phyloP scores from a whole-genome alignment of 805 yeast species.

The Schwanniomyces pseudopolymorphus region DNA sequence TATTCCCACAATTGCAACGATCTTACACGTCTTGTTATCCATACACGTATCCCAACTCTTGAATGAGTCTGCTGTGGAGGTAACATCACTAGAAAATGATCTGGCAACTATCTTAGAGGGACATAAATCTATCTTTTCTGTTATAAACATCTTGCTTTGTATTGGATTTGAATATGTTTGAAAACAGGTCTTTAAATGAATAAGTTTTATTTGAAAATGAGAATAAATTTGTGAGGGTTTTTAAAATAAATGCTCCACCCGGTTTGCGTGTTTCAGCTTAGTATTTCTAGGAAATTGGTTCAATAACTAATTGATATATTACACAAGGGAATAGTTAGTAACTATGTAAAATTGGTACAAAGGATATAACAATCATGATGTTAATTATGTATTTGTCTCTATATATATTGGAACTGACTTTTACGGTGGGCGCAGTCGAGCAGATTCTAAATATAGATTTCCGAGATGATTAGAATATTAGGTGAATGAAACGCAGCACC shows the following conservation, averaged over 20 bases:
- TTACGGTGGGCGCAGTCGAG: not conserved
- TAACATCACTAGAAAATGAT: slow-evolving; percentile 16
- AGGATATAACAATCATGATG: too few species aligned
- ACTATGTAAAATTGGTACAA: too few species aligned
- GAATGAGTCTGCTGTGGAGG: slow-evolving; percentile 51
- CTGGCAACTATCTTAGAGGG: slow-evolving; percentile 3
- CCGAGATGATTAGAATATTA: not conserved
- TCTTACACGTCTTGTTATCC: slow-evolving; percentile 73
- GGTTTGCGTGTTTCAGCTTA: not conserved
- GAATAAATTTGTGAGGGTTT: not conserved
- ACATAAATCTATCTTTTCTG: slow-evolving; percentile 1
- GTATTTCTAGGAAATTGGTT: not conserved
- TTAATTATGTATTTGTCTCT: not conserved
- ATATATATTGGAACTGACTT: not conserved
- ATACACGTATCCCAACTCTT: slow-evolving; percentile 75
- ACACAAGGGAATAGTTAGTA: too few species aligned
- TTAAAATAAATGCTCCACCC: not conserved
- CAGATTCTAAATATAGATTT: not conserved
- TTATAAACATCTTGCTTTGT: slow-evolving; percentile 1
- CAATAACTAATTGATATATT: too few species aligned
- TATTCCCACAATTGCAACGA: slow-evolving; percentile 73
- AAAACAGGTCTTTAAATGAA: not conserved
- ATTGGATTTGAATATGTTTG: not conserved
- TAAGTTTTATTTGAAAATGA: not conserved
- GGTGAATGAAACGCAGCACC: too few species aligned